Evolutionary conservation across 768 basidiomycete genomes (phyloP), one percentile per base, ranked within the genome.

Genomic region (Boletus rubroflammeus): DNA sequence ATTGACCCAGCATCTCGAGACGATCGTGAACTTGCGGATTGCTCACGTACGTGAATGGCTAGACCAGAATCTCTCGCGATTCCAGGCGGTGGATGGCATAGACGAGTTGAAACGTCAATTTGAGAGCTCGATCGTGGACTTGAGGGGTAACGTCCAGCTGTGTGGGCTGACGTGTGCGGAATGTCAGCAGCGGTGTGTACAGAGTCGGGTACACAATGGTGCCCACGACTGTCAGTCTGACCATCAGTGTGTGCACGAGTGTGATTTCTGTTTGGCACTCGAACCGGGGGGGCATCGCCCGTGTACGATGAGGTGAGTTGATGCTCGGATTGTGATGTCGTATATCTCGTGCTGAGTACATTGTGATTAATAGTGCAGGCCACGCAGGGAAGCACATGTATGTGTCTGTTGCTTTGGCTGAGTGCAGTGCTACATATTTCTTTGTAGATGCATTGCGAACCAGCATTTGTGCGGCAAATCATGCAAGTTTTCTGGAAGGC

Each of bases 321-420:
- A 23, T 10, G 23, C 15, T 14, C 28, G 8, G 4, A 26, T 52
- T 47, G 3, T 21, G 9, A n/a, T 29, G 2, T 3, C 28, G 4
- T 40, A 6, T n/a, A 2, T 31, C 26, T 29, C 28, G 15, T 49
- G 14, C 45, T 50, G 14, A 52, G 17, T 21, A 28, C 3, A n/a
- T 41, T 10, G 4, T 3, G 0, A n/a, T n/a, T n/a, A n/a, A 25
- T 32, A 84, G 83, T n/a, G 83, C 82, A 29, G 84, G 84, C 0
- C 83, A 85, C 55, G 64, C 75, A 21, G 81, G 80, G 14, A 71
- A 68, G 10, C 83, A 85, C 57, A 73, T 82, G 84, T 83, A 63
- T 4, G 77, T 60, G 26, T 45, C 35, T 2, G 2, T 15, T 31
- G 0, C 17, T 5, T 43, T 19, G 3, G 1, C 1, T 6, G 17